These are phyloP conservation scores for Ophiocordyceps unilateralis DNA, from an alignment of 2,329 filamentous ascomycete species.

Conservation along the genomic window DNA sequence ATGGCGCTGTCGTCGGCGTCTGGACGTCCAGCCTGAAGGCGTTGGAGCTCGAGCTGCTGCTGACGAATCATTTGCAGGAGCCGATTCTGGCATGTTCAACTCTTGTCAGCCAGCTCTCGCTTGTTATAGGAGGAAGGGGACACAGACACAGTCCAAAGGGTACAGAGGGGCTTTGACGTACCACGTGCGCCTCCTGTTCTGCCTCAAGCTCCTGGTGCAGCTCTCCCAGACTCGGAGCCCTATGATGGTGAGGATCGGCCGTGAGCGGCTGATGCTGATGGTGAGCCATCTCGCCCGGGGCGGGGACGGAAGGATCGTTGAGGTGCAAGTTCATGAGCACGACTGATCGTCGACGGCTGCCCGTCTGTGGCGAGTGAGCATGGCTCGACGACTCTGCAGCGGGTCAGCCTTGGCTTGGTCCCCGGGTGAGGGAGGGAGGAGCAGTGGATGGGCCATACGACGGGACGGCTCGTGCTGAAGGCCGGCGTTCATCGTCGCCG, in stretches of 20 bases:
- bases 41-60: constrained; percentile 54
- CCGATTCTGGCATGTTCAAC: too few species aligned
- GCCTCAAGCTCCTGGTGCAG: constrained; percentile 65
- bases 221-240: constrained; percentile 56
- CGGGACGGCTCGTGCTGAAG: constrained; percentile 47
- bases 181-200: constrained; percentile 64
- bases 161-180: constrained; percentile 22
- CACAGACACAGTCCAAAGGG: neutral
- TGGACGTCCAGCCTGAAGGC: constrained; percentile 32
- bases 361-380: constrained; percentile 30
- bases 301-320: constrained; percentile 51
- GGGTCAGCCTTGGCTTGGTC: too few species aligned
- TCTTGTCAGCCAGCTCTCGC: too few species aligned
- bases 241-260: constrained; percentile 42
- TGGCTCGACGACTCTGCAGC: constrained; percentile 34
- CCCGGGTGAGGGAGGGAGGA: too few species aligned
- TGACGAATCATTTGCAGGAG: constrained; percentile 60
- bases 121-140: too few species aligned
- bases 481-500: constrained; percentile 62
- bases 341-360: constrained; percentile 43
- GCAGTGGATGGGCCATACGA: constrained; percentile 32
- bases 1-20: constrained; percentile 31
- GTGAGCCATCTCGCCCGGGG: constrained; percentile 51
- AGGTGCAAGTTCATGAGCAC: constrained; percentile 58
- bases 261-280: constrained; percentile 14